Evolutionary conservation across 805 yeast genomes (phyloP).

Genomic region (Teunomyces barrocoloradensis): DNA sequence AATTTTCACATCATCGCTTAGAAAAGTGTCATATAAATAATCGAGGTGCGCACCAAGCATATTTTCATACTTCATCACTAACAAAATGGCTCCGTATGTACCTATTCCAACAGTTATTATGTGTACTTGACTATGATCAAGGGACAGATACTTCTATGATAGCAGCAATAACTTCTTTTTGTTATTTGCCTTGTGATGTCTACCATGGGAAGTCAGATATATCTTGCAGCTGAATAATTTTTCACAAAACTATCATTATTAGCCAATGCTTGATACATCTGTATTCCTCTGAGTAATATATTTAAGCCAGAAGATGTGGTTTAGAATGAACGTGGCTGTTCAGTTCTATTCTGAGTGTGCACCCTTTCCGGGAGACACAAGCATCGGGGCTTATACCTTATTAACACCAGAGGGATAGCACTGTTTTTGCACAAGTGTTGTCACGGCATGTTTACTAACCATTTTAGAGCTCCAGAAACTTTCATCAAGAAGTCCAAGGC

Average conservation of each 20-base stretch:
- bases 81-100: constrained; percentile 37
- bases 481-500: constrained; percentile 79
- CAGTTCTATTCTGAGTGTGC: constrained; percentile 27
- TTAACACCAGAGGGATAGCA: constrained; percentile 4
- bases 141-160: not conserved
- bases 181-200: not conserved
- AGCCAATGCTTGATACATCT: constrained; percentile 44
- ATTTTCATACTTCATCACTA: not conserved
- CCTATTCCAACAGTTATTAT: constrained; percentile 2
- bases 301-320: constrained; percentile 8
- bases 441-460: constrained; percentile 19
- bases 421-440: constrained; percentile 1
- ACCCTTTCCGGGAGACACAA: constrained; percentile 23
- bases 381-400: constrained; percentile 11
- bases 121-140: constrained; percentile 2
- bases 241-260: constrained; percentile 23
- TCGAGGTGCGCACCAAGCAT: not conserved
- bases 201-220: constrained; percentile 40
- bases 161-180: constrained; percentile 8
- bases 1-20: constrained; percentile 1
- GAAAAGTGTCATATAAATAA: not conserved
- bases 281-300: constrained; percentile 39
- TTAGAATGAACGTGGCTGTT: constrained; percentile 40
- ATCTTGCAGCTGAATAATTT: constrained; percentile 35
- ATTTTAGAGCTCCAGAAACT: constrained; percentile 69